Evolutionary conservation across 768 basidiomycete genomes (phyloP).

Genomic region (Suillus occidentalis): DNA sequence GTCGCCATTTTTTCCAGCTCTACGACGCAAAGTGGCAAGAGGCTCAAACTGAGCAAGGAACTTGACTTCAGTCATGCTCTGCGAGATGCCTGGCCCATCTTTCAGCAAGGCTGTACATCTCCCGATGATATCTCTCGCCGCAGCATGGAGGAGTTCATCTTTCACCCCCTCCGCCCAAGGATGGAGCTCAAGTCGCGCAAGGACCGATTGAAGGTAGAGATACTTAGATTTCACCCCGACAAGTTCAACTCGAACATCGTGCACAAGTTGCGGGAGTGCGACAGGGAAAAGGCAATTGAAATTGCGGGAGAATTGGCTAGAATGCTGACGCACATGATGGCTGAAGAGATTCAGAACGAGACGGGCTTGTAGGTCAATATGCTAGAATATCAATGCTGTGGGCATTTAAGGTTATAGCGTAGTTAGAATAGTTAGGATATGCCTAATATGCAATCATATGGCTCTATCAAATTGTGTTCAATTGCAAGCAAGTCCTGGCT

Average conservation of each 20-base stretch:
- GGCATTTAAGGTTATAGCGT: neutral
- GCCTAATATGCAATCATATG: neutral
- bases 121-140: constrained; percentile 36
- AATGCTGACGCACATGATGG: constrained; percentile 40
- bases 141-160: constrained; percentile 40
- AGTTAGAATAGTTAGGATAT: neutral
- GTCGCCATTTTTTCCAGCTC: constrained; percentile 16
- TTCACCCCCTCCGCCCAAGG: constrained; percentile 33
- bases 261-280: constrained; percentile 31
- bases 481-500: neutral
- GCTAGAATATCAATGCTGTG: neutral
- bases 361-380: neutral
- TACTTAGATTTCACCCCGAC: constrained; percentile 57
- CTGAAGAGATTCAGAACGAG: constrained; percentile 10
- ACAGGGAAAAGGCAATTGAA: constrained; percentile 34
- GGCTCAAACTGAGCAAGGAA: constrained; percentile 27
- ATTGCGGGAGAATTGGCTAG: constrained; percentile 41
- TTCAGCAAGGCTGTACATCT: constrained; percentile 21
- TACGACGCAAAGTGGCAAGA: constrained; percentile 41
- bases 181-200: constrained; percentile 31
- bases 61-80: constrained; percentile 25
- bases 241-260: constrained; percentile 44
- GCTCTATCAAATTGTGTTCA: neutral
- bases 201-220: constrained; percentile 43
- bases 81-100: constrained; percentile 48